Evolutionary conservation across 192 early-diverging fungal species (phyloP), one percentile per base, ranked within the genome.

Genomic region (Backusella luteola): DNA sequence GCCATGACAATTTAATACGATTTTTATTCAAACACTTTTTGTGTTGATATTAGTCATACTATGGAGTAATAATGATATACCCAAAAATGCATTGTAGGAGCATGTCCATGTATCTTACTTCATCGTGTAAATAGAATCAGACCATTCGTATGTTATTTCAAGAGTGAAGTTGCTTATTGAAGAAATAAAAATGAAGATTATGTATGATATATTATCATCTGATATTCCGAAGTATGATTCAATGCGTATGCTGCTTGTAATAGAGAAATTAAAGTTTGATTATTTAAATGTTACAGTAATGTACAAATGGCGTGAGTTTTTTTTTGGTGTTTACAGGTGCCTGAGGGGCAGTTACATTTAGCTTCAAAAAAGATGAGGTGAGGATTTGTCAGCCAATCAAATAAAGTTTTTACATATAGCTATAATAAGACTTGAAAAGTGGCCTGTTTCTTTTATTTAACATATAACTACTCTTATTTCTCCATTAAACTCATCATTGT

Each of bases 301-400:
- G 23, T 15, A 66, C 34, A 17, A 68, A 68, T 68, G 67, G 67
- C 67, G 67, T 68, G 67, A 68, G 67, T 38, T 69, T 69, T 69
- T 69, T 69, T 67, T 17, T 36, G 12, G 19, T 34, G n/a, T 7
- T 8, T 56, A 56, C 53, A 21, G 53, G 21, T 21, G 21, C 53
- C 21, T 26, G 53, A 56, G 53, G 21, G 6, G 53, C 53, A 56
- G 53, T 56, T 56, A 56, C 53, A 56, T 11, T 56, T 56, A 12
- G 23, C 53, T 56, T 56, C 21, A 69, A 69, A 38, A 69, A 38
- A 69, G n/a, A 69, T 69, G 67, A 69, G 67, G 67, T 69, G 67
- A 69, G 35, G 8, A 69, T 69, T 21, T 69, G 2, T 69, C 8
- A 39, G 11, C 67, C 67, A 69, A 69, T 69, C 36, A 69, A 69